These are phyloP conservation scores for Panaeolus papilionaceus DNA, from an alignment of 768 basidiomycete species.

Conservation along the genomic window DNA sequence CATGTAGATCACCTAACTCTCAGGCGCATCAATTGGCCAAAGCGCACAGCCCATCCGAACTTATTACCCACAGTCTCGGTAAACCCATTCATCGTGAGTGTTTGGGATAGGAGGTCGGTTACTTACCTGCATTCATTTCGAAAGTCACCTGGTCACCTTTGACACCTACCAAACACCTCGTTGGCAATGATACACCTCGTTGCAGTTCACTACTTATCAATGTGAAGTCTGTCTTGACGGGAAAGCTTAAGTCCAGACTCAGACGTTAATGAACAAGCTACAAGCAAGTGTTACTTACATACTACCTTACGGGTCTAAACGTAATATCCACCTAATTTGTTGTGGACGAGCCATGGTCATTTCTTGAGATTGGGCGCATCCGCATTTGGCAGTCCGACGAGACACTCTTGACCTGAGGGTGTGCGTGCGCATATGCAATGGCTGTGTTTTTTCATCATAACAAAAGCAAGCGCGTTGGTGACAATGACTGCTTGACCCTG, in stretches of 20 bases:
- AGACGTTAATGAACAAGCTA: background rate
- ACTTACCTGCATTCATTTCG: constrained; percentile 1
- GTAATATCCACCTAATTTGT: background rate
- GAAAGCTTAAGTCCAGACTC: constrained; percentile 10
- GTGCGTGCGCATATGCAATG: background rate
- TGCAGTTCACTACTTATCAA: background rate
- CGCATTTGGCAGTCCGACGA: constrained; percentile 7
- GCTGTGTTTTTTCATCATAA: constrained; percentile 6
- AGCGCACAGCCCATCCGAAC: background rate
- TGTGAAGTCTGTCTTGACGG: background rate
- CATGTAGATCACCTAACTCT: constrained; percentile 7
- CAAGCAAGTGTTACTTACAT: background rate
- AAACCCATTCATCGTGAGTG: constrained; percentile 12
- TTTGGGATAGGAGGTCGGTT: constrained; percentile 3
- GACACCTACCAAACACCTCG: constrained; percentile 3
- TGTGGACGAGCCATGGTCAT: background rate
- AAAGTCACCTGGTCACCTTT: constrained; percentile 7
- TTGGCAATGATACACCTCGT: constrained; percentile 7
- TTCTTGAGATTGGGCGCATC: background rate
- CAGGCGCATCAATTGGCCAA: constrained; percentile 12
- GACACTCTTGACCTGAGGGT: constrained; percentile 6
- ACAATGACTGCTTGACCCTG: background rate
- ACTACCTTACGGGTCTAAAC: background rate
- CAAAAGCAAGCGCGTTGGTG: background rate
- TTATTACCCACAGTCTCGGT: constrained; percentile 9